Conservation (phyloP, 306 rosid species). For the Albizia julibrissin region DNA sequence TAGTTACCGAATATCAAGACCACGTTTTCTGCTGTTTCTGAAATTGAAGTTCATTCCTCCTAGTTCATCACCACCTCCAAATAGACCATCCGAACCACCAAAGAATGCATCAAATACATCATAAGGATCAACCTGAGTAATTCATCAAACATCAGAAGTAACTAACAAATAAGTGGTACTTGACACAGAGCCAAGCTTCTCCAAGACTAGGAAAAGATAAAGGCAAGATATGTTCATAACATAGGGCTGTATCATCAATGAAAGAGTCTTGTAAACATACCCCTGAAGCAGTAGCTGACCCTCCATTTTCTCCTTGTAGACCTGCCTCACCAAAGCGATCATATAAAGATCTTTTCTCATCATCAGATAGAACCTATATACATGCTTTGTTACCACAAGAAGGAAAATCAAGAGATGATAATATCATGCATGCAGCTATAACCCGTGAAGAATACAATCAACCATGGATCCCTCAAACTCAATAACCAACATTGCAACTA, state of each 20-base stretch:
- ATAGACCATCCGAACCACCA: slow-evolving; percentile 70
- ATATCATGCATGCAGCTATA: slow-evolving; percentile 22
- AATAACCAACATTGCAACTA: slow-evolving; percentile 20
- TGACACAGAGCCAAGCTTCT: background rate
- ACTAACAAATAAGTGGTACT: slow-evolving; percentile 13
- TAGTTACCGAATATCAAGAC: slow-evolving; percentile 69
- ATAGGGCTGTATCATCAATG: slow-evolving; percentile 18
- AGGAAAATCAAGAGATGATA: slow-evolving; percentile 36
- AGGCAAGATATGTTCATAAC: background rate
- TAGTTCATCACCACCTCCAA: slow-evolving; percentile 59
- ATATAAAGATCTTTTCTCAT: slow-evolving; percentile 87
- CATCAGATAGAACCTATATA: slow-evolving; percentile 96
- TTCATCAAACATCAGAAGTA: slow-evolving; percentile 32
- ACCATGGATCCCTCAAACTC: slow-evolving; percentile 13
- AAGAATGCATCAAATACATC: slow-evolving; percentile 75
- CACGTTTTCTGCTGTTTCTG: slow-evolving; percentile 51
- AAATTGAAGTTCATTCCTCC: slow-evolving; percentile 68
- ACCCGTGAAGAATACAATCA: slow-evolving; percentile 24
- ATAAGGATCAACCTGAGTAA: slow-evolving; percentile 76
- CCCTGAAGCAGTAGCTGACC: slow-evolving; percentile 59
- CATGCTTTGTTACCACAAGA: slow-evolving; percentile 61
- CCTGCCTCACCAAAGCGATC: slow-evolving; percentile 95
- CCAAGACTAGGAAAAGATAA: background rate
- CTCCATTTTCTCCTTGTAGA: slow-evolving; percentile 74
- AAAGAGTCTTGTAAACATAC: slow-evolving; percentile 52